Conservation (phyloP, 1,284 basidiomycete genomes). For the Vanrija humicola region DNA sequence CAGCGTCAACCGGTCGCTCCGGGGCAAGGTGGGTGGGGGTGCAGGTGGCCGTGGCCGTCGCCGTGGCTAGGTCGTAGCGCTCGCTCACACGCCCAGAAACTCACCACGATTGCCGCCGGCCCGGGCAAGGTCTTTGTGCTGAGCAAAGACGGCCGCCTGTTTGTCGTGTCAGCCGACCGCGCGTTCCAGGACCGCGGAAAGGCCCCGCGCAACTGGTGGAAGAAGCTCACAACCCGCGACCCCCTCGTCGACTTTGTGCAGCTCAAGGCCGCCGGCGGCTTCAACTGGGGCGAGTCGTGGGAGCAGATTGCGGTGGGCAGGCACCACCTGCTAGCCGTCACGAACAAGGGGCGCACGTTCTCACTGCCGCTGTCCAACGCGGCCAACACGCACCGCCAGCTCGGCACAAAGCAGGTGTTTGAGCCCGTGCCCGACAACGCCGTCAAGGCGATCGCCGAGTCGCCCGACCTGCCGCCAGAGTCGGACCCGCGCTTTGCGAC, state of each 20-base stretch:
- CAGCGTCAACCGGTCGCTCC: conserved; percentile 54
- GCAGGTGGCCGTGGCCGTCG: no score
- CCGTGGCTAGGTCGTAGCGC: background rate
- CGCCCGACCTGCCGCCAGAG: conserved; percentile 28
- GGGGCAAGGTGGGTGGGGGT: conserved; percentile 61
- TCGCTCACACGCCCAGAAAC: conserved; percentile 56
- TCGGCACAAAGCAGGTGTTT: conserved; percentile 67
- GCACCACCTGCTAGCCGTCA: conserved; percentile 80
- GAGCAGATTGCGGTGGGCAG: conserved; percentile 67
- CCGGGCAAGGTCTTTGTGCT: conserved; percentile 65
- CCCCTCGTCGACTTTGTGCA: conserved; percentile 49
- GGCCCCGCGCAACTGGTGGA: conserved; percentile 31
- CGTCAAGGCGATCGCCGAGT: conserved; percentile 28
- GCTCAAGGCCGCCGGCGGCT: conserved; percentile 52
- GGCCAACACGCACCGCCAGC: conserved; percentile 82
- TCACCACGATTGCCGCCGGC: conserved; percentile 58
- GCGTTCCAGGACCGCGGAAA: conserved; percentile 33
- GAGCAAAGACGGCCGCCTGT: conserved; percentile 65
- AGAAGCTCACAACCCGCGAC: conserved; percentile 35
- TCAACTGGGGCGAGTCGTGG: conserved; percentile 61
- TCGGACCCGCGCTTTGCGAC: conserved; percentile 66
- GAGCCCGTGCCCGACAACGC: conserved; percentile 40
- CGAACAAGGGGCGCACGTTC: conserved; percentile 74
- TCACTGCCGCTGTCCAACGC: conserved; percentile 69
- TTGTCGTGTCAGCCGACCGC: conserved; percentile 59